Evolutionary conservation across 192 early-diverging fungal species (phyloP).

Genomic region (Geosiphon pyriformis): DNA sequence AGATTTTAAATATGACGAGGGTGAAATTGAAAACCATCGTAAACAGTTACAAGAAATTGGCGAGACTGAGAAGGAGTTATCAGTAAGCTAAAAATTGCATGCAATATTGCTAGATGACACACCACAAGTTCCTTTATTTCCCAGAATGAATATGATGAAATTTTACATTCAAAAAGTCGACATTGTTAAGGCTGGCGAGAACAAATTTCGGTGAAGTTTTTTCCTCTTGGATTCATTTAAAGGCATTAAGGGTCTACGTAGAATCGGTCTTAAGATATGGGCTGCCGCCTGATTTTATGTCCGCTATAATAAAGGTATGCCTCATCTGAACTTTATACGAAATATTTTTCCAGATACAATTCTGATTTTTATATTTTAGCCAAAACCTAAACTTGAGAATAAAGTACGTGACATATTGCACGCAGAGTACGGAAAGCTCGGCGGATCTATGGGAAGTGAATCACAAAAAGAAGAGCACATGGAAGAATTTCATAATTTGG

Average conservation of each 20-base stretch:
- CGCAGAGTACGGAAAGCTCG: constrained; percentile 78
- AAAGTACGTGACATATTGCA: constrained; percentile 76
- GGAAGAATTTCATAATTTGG: constrained; percentile 75
- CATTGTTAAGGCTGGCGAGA: constrained; percentile 79
- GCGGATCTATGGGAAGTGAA: constrained; percentile 54
- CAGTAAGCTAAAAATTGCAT: too few species aligned
- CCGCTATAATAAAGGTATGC: constrained; percentile 63
- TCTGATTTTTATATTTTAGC: constrained; percentile 39
- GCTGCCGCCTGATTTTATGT: constrained; percentile 88
- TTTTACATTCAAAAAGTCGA: constrained; percentile 32
- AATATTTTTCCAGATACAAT: neutral
- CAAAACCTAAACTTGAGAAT: constrained; percentile 73
- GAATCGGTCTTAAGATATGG: constrained; percentile 97
- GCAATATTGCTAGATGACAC: too few species aligned
- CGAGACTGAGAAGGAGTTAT: constrained; percentile 60
- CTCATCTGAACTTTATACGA: neutral
- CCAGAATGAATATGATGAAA: too few species aligned
- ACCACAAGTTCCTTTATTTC: too few species aligned
- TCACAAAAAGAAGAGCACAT: constrained; percentile 64
- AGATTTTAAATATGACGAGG: constrained; percentile 91
- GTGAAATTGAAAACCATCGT: constrained; percentile 72
- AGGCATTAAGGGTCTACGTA: constrained; percentile 91
- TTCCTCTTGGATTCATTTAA: constrained; percentile 89
- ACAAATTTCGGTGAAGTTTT: constrained; percentile 95
- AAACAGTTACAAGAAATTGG: constrained; percentile 59